phyloP scores from a whole-genome alignment of 306 rosid species.

The Cajanus cajan region DNA sequence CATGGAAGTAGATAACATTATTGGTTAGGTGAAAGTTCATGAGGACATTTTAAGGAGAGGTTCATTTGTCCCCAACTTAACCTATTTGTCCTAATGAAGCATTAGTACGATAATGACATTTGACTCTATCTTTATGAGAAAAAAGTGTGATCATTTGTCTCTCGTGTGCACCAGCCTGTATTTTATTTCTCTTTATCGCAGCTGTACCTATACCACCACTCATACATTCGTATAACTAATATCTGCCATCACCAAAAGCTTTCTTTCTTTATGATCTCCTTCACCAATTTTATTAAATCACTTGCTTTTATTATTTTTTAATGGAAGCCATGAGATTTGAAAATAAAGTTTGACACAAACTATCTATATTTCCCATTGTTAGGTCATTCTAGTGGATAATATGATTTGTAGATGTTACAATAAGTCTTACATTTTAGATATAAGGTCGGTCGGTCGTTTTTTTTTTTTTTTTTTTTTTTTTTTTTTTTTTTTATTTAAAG shows the following conservation, averaged over 20 bases:
- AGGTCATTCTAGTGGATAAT: no score
- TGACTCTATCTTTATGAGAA: background rate
- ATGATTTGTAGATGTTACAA: no score
- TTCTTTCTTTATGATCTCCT: background rate
- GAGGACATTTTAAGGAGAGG: background rate
- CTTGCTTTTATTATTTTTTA: no score
- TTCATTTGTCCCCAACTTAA: background rate
- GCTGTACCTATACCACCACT: background rate
- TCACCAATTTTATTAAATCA: background rate
- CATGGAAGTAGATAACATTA: background rate
- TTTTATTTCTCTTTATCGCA: background rate
- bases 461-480: no score
- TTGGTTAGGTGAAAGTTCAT: constrained; percentile 20
- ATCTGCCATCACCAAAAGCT: background rate
- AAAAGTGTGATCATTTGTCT: constrained; percentile 10
- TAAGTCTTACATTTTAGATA: no score
- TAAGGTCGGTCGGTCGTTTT: no score
- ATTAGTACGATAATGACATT: background rate
- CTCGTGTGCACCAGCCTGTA: constrained; percentile 1
- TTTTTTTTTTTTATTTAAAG: no score
- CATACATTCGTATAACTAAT: background rate
- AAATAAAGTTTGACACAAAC: no score
- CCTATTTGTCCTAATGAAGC: background rate
- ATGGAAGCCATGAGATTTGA: no score
- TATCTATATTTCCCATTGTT: no score